A percentile compares a stretch with the other conserved stretches of the same genome.
These are phyloP conservation scores for Pleurotus eryngii DNA, from an alignment of 768 basidiomycete genomes.

Conservation along the genomic window DNA sequence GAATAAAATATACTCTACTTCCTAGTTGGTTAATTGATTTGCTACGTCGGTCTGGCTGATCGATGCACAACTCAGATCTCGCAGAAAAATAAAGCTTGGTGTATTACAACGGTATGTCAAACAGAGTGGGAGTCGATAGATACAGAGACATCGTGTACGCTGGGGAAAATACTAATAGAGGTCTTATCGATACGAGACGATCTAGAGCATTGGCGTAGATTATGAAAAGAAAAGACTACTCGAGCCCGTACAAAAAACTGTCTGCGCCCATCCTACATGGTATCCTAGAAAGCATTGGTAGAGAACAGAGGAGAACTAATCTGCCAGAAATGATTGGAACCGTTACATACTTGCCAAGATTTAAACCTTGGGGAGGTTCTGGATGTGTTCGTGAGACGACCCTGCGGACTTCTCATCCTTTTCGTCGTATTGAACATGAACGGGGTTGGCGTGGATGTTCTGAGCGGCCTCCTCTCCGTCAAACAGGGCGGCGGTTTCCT, in stretches of 20 bases:
- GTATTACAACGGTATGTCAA: conserved; percentile 2
- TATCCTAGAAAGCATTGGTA: conserved; percentile 1
- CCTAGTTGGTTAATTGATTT: too few species aligned
- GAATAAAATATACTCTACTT: too few species aligned
- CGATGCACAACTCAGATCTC: too few species aligned
- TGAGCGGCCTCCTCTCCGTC: conserved; percentile 58
- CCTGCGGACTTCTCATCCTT: conserved; percentile 33
- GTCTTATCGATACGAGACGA: neutral
- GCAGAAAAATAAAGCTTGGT: neutral
- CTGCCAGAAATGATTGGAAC: conserved; percentile 1
- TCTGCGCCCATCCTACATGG: neutral
- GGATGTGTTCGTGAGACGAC: conserved; percentile 27
- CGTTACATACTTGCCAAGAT: neutral
- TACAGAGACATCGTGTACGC: conserved; percentile 5
- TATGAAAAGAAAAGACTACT: neutral
- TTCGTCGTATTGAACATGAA: conserved; percentile 21
- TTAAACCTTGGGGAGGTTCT: conserved; percentile 17
- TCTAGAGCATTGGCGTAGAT: neutral
- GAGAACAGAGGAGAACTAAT: neutral
- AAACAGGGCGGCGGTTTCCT: conserved; percentile 81
- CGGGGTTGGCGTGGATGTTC: conserved; percentile 28
- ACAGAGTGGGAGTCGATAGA: conserved; percentile 2
- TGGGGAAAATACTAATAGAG: neutral
- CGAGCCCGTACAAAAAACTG: neutral
- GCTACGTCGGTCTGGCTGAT: too few species aligned